Evolutionary conservation across 2,329 filamentous ascomycete genomes (phyloP).

Genomic region (Cryphonectria carpinicola): DNA sequence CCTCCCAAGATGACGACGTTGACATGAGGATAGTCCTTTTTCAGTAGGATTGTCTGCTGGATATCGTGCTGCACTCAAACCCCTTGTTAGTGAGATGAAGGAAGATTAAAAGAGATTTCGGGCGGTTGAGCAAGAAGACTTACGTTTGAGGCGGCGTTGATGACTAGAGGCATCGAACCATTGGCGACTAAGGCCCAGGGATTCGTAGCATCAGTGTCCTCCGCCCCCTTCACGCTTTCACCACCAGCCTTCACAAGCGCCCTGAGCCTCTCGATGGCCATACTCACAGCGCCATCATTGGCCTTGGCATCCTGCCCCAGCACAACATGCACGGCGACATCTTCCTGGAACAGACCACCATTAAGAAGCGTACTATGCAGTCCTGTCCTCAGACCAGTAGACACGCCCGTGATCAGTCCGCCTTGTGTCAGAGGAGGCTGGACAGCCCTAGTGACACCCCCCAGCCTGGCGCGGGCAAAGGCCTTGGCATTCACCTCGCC

Average conservation of each 20-base stretch:
- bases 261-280: constrained; percentile 40
- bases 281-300: constrained; percentile 33
- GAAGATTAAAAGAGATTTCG: constrained; percentile 1
- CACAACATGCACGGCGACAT: constrained; percentile 47
- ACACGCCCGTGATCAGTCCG: constrained; percentile 46
- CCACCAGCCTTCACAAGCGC: constrained; percentile 41
- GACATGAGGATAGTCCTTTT: constrained; percentile 39
- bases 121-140: not conserved
- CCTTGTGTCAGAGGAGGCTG: constrained; percentile 41
- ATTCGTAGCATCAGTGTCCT: not conserved
- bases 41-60: constrained; percentile 44
- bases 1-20: constrained; percentile 46
- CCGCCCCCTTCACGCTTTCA: constrained; percentile 36
- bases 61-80: constrained; percentile 42
- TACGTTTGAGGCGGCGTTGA: constrained; percentile 46
- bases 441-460: constrained; percentile 49
- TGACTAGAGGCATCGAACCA: constrained; percentile 44
- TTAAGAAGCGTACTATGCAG: constrained; percentile 43
- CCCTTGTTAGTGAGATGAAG: constrained; percentile 10
- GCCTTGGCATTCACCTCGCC: constrained; percentile 32
- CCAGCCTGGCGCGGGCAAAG: constrained; percentile 47
- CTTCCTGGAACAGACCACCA: constrained; percentile 46
- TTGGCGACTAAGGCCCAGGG: constrained; percentile 43
- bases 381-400: constrained; percentile 45
- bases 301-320: constrained; percentile 42